Evolutionary conservation across 2,329 filamentous ascomycete genomes (phyloP), one percentile per base, ranked within the genome.

Genomic region (Colletotrichum sp.): DNA sequence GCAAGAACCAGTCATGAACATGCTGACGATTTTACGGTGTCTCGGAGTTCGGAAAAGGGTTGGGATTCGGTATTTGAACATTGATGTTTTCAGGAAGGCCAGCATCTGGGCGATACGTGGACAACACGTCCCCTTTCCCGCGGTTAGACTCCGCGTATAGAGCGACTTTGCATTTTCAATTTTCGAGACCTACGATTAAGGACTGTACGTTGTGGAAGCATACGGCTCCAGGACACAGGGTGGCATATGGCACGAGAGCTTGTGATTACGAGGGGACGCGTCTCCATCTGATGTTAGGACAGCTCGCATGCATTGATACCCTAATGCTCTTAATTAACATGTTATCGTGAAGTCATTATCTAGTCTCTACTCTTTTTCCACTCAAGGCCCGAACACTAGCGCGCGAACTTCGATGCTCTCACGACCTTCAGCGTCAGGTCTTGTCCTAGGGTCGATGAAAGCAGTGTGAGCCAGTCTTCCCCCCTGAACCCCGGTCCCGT

Each of bases 401-500:
- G 95, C 93, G 80, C 96, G 90, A 18, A 98, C 94, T 85, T 98
- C 96, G 82, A 98, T 98, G 82, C 95, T 98, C 88, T 98, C 95
- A 78, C 96, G 90, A 0, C 90, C 91, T 78, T 92, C 92, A 6
- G 94, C 95, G 62, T 93, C 94, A 21, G 89, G 86, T 4, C 92
- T 90, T 1, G 94, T 95, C 76, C 93, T 87, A 3, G 94, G 93
- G 82, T 98, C 94, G 52, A 89, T 87, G 84, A 98, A 98, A 1
- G 95, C 95, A 12, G 93, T 93, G 85, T 98, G 95, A 16, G 95
- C 92, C 64, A 91, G 86, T 66, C 90, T 84, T 0, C 91, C 91
- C 18, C 90, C 90, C 52, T 84, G 84, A 72, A 91, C 92, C 49
- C 80, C 82, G 0, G 86, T 86, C 0, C 86, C 88, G 6, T 87